Conservation (phyloP, 495 filamentous ascomycete genomes). For the Aspergillus kassunensis region DNA sequence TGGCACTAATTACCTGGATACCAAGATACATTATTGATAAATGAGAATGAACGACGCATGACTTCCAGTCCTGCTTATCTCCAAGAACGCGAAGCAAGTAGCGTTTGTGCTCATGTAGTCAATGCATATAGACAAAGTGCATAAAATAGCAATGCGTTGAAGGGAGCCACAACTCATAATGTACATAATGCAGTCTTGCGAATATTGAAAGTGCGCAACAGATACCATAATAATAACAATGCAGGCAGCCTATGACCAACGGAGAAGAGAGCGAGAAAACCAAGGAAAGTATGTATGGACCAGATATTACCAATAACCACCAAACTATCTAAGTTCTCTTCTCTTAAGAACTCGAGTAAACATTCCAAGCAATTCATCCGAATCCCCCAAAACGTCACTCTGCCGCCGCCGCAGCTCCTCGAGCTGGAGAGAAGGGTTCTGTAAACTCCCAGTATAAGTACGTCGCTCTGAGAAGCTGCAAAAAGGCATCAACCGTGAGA, state of each 20-base stretch:
- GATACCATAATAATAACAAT: background rate
- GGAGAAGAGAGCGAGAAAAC: background rate
- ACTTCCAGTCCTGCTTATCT: background rate
- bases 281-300: background rate
- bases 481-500: constrained; percentile 55
- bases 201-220: too few relatives aligned
- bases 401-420: constrained; percentile 64
- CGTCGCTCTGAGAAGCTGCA: constrained; percentile 47
- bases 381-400: constrained; percentile 50
- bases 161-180: background rate
- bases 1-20: background rate
- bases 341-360: background rate
- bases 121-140: background rate
- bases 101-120: background rate
- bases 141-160: background rate
- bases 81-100: background rate
- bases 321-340: background rate
- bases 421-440: constrained; percentile 68
- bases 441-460: constrained; percentile 59
- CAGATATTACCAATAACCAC: background rate
- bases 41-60: background rate
- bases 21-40: background rate
- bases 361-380: constrained; percentile 18
- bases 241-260: background rate
- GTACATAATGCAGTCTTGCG: too few relatives aligned